phyloP scores from a whole-genome alignment of 1,284 basidiomycete species.

The Trichosporon coremiiforme region DNA sequence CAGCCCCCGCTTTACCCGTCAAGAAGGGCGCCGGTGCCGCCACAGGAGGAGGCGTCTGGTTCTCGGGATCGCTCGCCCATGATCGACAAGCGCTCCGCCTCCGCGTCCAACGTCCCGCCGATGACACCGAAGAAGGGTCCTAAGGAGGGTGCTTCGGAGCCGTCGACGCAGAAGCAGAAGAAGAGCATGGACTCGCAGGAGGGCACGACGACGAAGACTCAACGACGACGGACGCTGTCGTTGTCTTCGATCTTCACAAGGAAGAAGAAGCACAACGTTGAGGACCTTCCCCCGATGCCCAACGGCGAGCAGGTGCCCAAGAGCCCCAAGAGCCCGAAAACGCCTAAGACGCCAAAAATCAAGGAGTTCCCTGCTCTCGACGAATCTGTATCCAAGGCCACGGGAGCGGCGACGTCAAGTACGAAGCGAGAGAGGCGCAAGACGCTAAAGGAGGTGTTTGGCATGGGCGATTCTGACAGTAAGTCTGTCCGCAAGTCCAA shows the following conservation, averaged over 20 bases:
- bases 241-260: conserved; percentile 28
- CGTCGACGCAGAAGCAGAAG: conserved; percentile 21
- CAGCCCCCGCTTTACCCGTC: conserved; percentile 13
- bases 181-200: conserved; percentile 5
- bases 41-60: neutral
- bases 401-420: neutral
- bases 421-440: conserved; percentile 24
- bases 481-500: conserved; percentile 26
- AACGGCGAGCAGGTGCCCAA: conserved; percentile 2
- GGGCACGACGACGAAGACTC: neutral
- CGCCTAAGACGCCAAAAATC: conserved; percentile 15
- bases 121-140: neutral
- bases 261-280: conserved; percentile 23
- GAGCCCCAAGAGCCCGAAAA: conserved; percentile 10
- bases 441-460: conserved; percentile 31
- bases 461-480: neutral
- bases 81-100: neutral
- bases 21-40: neutral
- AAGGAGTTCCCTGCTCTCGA: conserved; percentile 10
- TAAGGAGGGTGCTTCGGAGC: neutral
- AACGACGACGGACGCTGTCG: conserved; percentile 25
- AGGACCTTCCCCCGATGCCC: conserved; percentile 20
- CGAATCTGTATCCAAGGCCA: conserved; percentile 6
- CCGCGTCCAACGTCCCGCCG: neutral
- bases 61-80: neutral